Evolutionary conservation across 495 filamentous ascomycete species (phyloP).

Genomic region (Xylaria bambusicola): DNA sequence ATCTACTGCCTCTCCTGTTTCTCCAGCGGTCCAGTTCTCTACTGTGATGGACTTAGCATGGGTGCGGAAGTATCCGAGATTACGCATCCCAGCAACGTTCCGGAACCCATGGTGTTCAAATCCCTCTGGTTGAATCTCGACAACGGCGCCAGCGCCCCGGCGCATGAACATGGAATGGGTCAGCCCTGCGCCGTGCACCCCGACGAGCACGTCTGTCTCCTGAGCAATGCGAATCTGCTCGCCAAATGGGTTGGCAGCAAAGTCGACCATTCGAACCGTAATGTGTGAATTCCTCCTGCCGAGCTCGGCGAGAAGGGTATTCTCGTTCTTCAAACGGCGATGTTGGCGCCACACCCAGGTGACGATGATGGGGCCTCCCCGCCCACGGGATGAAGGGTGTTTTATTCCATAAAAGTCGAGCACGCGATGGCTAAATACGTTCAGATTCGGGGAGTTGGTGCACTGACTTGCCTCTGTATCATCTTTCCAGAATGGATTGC

Average conservation of each 20-base stretch:
- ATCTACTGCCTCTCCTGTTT: background rate
- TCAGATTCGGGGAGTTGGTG: conserved; percentile 29
- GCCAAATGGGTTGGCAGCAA: conserved; percentile 35
- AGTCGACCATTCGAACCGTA: conserved; percentile 38
- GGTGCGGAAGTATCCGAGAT: conserved; percentile 35
- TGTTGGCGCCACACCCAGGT: conserved; percentile 38
- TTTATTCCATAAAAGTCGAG: conserved; percentile 27
- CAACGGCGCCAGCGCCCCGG: conserved; percentile 30
- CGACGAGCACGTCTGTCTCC: conserved; percentile 41
- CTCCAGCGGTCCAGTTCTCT: background rate
- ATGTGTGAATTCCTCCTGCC: conserved; percentile 27
- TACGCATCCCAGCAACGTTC: conserved; percentile 35
- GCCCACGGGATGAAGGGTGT: conserved; percentile 5
- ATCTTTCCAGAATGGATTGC: conserved; percentile 43
- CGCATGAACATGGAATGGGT: conserved; percentile 42
- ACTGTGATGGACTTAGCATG: conserved; percentile 21
- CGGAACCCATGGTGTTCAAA: conserved; percentile 41
- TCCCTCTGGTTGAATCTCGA: conserved; percentile 41
- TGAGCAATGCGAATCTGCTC: conserved; percentile 38
- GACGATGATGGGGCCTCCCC: conserved; percentile 25
- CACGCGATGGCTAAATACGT: conserved; percentile 35
- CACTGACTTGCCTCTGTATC: conserved; percentile 36
- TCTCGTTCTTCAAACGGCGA: conserved; percentile 32
- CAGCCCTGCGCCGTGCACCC: conserved; percentile 44
- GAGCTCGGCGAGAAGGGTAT: conserved; percentile 30